Evolutionary conservation across 306 rosid genomes (phyloP).

Genomic region (Casuarina equisetifolia): DNA sequence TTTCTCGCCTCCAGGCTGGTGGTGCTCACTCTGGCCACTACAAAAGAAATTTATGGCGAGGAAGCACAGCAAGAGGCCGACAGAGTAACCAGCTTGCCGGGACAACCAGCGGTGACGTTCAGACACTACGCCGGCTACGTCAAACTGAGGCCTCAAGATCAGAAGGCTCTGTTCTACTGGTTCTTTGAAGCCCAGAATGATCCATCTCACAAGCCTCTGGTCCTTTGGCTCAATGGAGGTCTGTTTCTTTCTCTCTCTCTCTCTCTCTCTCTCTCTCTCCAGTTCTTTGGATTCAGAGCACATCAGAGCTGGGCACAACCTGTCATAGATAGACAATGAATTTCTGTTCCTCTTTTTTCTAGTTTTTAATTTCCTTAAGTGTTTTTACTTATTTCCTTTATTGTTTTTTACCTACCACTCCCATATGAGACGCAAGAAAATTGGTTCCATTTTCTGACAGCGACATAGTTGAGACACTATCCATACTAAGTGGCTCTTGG

Average conservation of each 20-base stretch:
- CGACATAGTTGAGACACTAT: too few relatives aligned
- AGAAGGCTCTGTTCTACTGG: constrained; percentile 71
- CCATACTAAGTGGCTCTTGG: too few relatives aligned
- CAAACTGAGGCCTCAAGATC: constrained; percentile 25
- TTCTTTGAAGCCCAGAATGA: constrained; percentile 60
- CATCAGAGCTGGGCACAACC: too few relatives aligned
- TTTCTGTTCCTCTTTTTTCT: too few relatives aligned
- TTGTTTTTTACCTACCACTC: too few relatives aligned
- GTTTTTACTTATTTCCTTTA: too few relatives aligned
- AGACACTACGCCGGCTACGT: constrained; percentile 65
- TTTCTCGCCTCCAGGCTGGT: background rate
- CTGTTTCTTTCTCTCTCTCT: background rate
- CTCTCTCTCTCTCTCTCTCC: constrained; percentile 1
- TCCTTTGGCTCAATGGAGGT: constrained; percentile 85
- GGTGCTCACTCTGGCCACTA: background rate
- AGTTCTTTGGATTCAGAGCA: background rate
- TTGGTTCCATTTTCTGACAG: too few relatives aligned
- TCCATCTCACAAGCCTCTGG: constrained; percentile 48
- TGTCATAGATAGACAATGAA: too few relatives aligned
- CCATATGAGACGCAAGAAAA: too few relatives aligned
- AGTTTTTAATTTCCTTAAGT: too few relatives aligned
- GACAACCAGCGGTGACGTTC: constrained; percentile 57
- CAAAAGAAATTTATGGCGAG: background rate
- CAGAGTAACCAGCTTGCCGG: constrained; percentile 51
- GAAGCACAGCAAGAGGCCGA: constrained; percentile 43